A percentile compares a stretch with the other conserved stretches of the same genome.
These are phyloP conservation scores for Ilex paraguariensis DNA, from an alignment of 305 asterid species.

Conservation along the genomic window DNA sequence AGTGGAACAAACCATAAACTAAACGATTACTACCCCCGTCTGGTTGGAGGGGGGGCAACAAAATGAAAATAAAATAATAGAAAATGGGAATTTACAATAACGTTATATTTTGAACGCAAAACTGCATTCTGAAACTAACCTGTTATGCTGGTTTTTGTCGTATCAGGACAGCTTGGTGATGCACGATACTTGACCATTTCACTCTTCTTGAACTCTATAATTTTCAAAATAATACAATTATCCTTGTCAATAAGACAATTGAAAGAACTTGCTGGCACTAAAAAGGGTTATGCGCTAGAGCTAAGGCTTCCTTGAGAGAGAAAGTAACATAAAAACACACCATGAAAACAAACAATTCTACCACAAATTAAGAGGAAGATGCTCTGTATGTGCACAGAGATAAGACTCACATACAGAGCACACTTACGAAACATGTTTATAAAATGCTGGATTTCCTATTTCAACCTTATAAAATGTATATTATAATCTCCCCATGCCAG, in stretches of 20 bases:
- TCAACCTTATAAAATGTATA: not conserved
- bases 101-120: no score
- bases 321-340: not conserved
- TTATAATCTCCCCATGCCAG: not conserved
- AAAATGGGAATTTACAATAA: no score
- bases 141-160: constrained; percentile 14
- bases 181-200: constrained; percentile 47
- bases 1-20: no score
- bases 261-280: constrained; percentile 4
- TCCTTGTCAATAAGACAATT: constrained; percentile 10
- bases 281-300: not conserved
- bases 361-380: not conserved
- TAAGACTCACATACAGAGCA: no score
- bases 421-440: not conserved
- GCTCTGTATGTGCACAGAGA: no score
- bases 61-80: no score
- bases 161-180: constrained; percentile 46
- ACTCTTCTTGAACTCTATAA: constrained; percentile 73
- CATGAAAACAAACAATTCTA: not conserved
- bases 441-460: not conserved
- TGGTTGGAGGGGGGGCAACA: no score
- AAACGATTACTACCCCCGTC: no score
- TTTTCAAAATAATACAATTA: constrained; percentile 18
- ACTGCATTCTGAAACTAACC: no score
- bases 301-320: not conserved